Base-by-base conservation (phyloP, 2,329 filamentous ascomycete species). In the Colletotrichum lini region DNA sequence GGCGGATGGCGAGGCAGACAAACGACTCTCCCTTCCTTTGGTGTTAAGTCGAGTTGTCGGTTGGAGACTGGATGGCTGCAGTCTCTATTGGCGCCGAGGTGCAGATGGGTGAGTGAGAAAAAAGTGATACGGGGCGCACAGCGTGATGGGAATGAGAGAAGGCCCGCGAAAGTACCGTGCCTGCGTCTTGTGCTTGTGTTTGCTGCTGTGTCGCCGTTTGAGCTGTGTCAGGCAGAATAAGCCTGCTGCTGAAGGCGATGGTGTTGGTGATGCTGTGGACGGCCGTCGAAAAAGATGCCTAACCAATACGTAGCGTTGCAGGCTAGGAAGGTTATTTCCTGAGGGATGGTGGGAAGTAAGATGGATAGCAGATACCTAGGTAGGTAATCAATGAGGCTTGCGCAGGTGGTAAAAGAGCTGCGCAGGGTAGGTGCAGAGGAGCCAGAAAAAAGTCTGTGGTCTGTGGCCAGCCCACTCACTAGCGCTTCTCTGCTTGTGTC, bases 31-130 rank as follows among this genome's bases (percentile, higher is more conserved):
- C 45, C 40, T 45, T 54, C 47, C 42, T 67, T 49, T 40, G 65
- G 65, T 47, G 56, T 49, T 35, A 23, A 56, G 49, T 40, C 26
- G 49, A 49, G 21, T 47, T 67, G 47, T 53, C 16, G 47, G 10
- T 50, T 35, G 45, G 35, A 59, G 54, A 66, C 54, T 26, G 62
- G n/a, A 38, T 47, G n/a, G 18, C 57, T 68, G 68, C 57, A 68
- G 57, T 62, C 30, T 54, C 67, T 67, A 70, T 68, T 71, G 64
- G 68, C 40, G 68, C 64, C 21, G 21, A 21, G 57, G 18, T 47
- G 59, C 59, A 52, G 59, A 45, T 52, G 58, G 52, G 30, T 26
- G 45, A 61, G 9, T 16, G n/a, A 50, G 30, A 50, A 30, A 38
- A 49, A n/a, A 16, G 30, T 4, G 58, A 49, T n/a, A 40, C 18